Evolutionary conservation across 352 stramenopile genomes (phyloP), one percentile per base, ranked within the genome.

Genomic region (Aphanomyces astaci): DNA sequence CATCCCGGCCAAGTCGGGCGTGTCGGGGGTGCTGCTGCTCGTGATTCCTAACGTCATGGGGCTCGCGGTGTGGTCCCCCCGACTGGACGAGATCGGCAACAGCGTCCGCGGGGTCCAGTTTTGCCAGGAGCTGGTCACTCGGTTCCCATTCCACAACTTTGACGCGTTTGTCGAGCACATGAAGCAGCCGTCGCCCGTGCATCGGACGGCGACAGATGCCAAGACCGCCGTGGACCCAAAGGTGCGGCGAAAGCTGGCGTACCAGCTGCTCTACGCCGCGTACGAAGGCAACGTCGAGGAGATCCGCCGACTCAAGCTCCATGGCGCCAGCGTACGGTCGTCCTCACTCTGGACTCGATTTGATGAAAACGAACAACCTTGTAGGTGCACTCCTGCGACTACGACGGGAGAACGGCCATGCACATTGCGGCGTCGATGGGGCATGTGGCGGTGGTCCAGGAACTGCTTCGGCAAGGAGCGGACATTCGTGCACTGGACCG

Each of bases 341-440:
- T 32, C 32, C 19, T 4, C 19, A 33, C 19, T 10, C 9, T 57
- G n/a, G 49, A 43, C 36, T 62, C 5, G 30, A 19, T 45, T 30
- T 40, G n/a, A 40, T 5, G n/a, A 57, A 9, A 9, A 45, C 13
- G 4, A 17, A 25, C 28, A 62, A 43, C 15, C 5, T 54, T 54
- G 46, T 39, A 62, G 53, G 31, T 62, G 13, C 32, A 43, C 17
- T 43, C 39, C 4, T 40, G 39, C 1, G 75, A 82, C 64, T 82
- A 82, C 64, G 86, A 95, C 72, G 72, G 78, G 28, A 69, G 86
- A 22, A 91, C 86, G 1, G 81, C 80, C 11, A 62, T 92, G 13
- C 86, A 95, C 68, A 73, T 95, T 2, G 79, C 84, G 1, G 73
- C 81, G n/a, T 80, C 71, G 2, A 82, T 92, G 63, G 84, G 84